phyloP scores from a whole-genome alignment of 2,329 filamentous ascomycete genomes.

The Aureobasidium melanogenum region DNA sequence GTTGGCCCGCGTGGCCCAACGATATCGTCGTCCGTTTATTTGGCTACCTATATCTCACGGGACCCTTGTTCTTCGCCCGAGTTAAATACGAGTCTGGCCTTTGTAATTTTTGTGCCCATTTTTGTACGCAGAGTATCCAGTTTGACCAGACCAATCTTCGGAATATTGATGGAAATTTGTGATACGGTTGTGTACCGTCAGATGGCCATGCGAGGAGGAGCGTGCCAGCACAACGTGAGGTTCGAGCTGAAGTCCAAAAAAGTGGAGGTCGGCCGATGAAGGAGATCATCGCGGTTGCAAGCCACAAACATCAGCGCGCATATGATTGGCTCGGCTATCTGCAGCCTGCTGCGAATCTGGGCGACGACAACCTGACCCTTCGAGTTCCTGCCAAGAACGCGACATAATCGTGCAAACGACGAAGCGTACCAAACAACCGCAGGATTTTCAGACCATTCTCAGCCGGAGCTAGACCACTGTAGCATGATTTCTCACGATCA shows the following conservation, averaged over 20 bases:
- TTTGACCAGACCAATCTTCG: not conserved
- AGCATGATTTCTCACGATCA: not conserved
- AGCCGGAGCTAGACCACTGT: not conserved
- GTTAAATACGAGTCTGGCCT: not conserved
- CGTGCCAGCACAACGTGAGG: conserved; percentile 1
- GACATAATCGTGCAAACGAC: conserved; percentile 7
- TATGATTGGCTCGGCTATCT: conserved; percentile 11
- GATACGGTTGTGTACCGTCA: not conserved
- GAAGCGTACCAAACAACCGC: not conserved
- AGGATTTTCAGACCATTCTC: not conserved
- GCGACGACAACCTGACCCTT: conserved; percentile 10
- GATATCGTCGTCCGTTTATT: not conserved
- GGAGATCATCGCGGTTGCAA: not conserved
- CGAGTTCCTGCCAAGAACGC: not conserved
- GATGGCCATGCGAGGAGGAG: not conserved
- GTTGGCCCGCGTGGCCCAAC: not conserved
- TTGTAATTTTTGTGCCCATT: not conserved
- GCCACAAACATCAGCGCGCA: conserved; percentile 9
- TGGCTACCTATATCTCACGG: not conserved
- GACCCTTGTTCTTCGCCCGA: not conserved
- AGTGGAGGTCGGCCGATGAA: conserved; percentile 1
- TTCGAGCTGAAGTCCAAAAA: conserved; percentile 10
- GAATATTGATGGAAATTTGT: not conserved
- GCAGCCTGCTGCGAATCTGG: conserved; percentile 1
- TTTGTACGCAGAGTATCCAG: not conserved